These are phyloP conservation scores for Fusarium staphyleae DNA, from an alignment of 2,329 filamentous ascomycete species.

Conservation along the genomic window DNA sequence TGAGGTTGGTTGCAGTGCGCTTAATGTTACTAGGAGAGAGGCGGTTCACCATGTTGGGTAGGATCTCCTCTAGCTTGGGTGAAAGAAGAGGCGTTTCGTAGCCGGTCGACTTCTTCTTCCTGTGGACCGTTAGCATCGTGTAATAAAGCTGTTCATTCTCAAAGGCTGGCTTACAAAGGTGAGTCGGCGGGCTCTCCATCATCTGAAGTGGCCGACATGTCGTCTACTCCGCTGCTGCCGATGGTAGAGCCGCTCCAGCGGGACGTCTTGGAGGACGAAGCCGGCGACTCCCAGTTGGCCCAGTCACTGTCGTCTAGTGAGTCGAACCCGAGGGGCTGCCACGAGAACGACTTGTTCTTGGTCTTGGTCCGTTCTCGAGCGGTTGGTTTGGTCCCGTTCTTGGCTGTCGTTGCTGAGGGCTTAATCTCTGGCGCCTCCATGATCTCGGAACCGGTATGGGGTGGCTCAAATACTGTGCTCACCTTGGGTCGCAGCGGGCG, in stretches of 20 bases:
- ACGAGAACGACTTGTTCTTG: constrained; percentile 64
- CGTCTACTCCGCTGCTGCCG: constrained; percentile 50
- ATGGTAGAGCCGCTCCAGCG: constrained; percentile 71
- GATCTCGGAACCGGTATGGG: constrained; percentile 34
- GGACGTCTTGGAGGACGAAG: constrained; percentile 58
- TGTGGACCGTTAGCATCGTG: constrained; percentile 30
- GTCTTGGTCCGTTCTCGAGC: constrained; percentile 49
- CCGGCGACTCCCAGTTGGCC: constrained; percentile 68
- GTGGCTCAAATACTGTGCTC: constrained; percentile 52
- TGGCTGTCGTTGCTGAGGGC: constrained; percentile 43
- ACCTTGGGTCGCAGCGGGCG: constrained; percentile 51
- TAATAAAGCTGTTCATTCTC: not conserved
- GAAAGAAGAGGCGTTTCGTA: constrained; percentile 46
- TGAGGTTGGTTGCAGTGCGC: constrained; percentile 81
- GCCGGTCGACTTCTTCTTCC: constrained; percentile 45
- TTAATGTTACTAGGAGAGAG: constrained; percentile 79
- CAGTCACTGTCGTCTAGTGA: constrained; percentile 68
- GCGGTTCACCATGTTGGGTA: constrained; percentile 76
- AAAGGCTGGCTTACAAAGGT: constrained; percentile 54
- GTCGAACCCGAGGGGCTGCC: constrained; percentile 65
- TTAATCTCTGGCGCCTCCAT: constrained; percentile 11
- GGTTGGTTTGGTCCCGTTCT: constrained; percentile 41
- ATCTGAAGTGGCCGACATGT: constrained; percentile 57
- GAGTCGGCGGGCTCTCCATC: constrained; percentile 55
- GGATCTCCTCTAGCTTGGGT: constrained; percentile 60